phyloP scores from a whole-genome alignment of 2,329 filamentous ascomycete genomes.

The Sodiomyces alkalinus region DNA sequence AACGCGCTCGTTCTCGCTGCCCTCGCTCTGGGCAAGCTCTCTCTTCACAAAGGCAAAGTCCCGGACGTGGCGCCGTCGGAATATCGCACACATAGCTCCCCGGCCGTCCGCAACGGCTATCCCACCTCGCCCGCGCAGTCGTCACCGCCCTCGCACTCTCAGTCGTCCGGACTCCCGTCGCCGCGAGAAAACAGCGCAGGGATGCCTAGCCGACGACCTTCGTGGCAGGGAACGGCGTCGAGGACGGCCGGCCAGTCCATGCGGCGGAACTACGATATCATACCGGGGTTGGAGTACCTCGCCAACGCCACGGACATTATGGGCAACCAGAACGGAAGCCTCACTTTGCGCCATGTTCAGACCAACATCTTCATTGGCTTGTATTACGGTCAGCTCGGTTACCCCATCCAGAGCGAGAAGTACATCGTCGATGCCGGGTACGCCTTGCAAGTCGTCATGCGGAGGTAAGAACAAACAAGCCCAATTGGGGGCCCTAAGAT shows the following conservation, averaged over 20 bases:
- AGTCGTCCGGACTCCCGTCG: constrained; percentile 34
- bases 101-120: constrained; percentile 30
- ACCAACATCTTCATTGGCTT: constrained; percentile 72
- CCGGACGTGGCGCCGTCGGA: constrained; percentile 34
- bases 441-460: constrained; percentile 55
- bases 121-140: constrained; percentile 36
- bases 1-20: constrained; percentile 74
- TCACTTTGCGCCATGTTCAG: constrained; percentile 71
- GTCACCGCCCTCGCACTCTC: constrained; percentile 37
- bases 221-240: constrained; percentile 26
- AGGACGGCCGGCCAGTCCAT: constrained; percentile 7
- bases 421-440: constrained; percentile 42
- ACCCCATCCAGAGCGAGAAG: constrained; percentile 70
- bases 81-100: constrained; percentile 13
- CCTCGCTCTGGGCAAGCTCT: constrained; percentile 77
- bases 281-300: constrained; percentile 84
- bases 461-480: constrained; percentile 59
- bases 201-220: constrained; percentile 32
- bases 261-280: constrained; percentile 60
- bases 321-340: constrained; percentile 63
- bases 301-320: constrained; percentile 76
- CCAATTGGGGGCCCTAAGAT: no score
- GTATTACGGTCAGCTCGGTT: constrained; percentile 76
- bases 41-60: constrained; percentile 36
- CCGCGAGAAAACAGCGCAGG: constrained; percentile 34